phyloP scores from a whole-genome alignment of 2,329 filamentous ascomycete species.

The Hymenoscyphus repandus region DNA sequence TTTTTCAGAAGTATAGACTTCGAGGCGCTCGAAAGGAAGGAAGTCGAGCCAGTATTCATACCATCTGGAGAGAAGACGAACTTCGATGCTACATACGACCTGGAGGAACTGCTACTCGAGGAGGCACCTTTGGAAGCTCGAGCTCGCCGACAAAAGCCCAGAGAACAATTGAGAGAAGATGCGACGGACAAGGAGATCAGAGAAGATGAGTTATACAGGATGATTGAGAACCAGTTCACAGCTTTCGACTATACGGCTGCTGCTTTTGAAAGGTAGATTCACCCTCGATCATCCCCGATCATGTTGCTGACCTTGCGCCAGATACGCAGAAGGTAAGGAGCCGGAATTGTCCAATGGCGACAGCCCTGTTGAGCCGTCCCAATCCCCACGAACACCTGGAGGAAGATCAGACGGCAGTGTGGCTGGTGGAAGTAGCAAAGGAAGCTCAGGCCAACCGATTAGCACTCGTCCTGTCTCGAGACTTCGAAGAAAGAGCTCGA shows the following conservation, averaged over 20 bases:
- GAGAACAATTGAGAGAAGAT: conserved; percentile 87
- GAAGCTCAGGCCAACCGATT: conserved; percentile 12
- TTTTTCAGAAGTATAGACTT: conserved; percentile 91
- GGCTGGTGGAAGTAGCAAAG: conserved; percentile 2
- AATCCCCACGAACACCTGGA: conserved; percentile 1
- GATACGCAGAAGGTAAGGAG: conserved; percentile 32
- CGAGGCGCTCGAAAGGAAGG: conserved; percentile 73
- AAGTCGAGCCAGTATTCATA: conserved; percentile 84
- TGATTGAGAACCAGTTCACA: conserved; percentile 91
- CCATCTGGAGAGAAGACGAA: conserved; percentile 98
- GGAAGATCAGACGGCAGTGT: neutral
- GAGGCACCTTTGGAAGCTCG: conserved; percentile 92
- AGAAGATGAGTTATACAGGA: conserved; percentile 86
- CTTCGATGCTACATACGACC: conserved; percentile 95
- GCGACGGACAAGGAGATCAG: conserved; percentile 92
- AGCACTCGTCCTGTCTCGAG: conserved; percentile 16
- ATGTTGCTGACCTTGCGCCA: conserved; percentile 12
- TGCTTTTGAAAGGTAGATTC: conserved; percentile 58
- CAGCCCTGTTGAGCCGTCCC: conserved; percentile 10
- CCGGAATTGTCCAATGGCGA: conserved; percentile 9
- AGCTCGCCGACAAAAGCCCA: conserved; percentile 86
- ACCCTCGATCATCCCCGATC: conserved; percentile 37
- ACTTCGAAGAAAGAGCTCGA: conserved; percentile 17
- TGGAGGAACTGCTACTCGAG: conserved; percentile 89
- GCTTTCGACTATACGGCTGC: conserved; percentile 92